Conservation (phyloP, 129 eudicot species). For the Escallonia herrerae region DNA sequence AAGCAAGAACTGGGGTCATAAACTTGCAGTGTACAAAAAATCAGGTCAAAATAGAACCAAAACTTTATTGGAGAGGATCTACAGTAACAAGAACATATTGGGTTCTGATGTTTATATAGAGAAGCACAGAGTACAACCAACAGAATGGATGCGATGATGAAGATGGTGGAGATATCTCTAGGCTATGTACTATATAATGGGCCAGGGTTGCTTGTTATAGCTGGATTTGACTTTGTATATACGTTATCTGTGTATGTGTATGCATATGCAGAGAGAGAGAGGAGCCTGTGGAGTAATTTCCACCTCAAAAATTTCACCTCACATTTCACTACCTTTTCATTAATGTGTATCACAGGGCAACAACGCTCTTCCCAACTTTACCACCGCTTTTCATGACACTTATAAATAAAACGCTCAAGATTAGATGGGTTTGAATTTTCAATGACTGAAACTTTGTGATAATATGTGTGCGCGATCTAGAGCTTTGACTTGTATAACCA, state of each 20-base stretch:
- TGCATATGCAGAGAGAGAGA: conserved; percentile 10
- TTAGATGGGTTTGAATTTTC: conserved; percentile 12
- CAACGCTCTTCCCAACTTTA: conserved; percentile 45
- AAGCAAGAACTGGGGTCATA: neutral
- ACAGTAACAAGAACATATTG: conserved; percentile 11
- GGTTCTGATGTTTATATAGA: conserved; percentile 21
- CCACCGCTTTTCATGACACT: conserved; percentile 66
- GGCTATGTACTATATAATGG: conserved; percentile 27
- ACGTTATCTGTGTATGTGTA: conserved; percentile 2
- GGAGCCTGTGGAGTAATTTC: conserved; percentile 59
- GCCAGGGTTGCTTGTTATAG: conserved; percentile 34
- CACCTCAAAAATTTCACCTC: conserved; percentile 53
- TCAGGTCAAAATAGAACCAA: neutral
- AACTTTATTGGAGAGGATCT: conserved; percentile 1
- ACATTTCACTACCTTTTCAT: conserved; percentile 47
- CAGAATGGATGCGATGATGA: conserved; percentile 10
- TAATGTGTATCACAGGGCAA: conserved; percentile 70
- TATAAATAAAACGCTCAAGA: conserved; percentile 28
- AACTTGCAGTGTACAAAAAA: neutral
- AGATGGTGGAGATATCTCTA: conserved; percentile 3
- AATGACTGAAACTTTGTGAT: conserved; percentile 10
- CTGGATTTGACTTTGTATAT: conserved; percentile 44
- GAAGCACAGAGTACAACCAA: conserved; percentile 4
- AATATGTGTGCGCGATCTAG: no score
- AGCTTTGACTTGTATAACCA: no score